These are phyloP conservation scores for Kregervanrija pseudodelftensis DNA, from an alignment of 805 yeast species.

Conservation along the genomic window DNA sequence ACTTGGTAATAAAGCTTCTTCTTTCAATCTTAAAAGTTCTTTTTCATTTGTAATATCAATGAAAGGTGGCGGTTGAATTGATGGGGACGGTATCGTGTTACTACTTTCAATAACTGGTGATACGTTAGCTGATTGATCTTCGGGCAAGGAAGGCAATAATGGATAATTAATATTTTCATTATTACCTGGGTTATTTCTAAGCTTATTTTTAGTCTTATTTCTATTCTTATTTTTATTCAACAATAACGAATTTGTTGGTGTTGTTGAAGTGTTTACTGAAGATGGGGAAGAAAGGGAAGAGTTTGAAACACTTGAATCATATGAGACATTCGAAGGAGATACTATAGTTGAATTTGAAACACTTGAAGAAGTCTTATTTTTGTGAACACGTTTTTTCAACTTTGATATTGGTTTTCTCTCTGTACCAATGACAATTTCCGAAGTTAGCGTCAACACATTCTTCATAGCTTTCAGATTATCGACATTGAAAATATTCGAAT, in stretches of 20 bases:
- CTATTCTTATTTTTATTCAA: no score
- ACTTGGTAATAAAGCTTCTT: slow-evolving; percentile 58
- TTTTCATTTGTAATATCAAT: slow-evolving; percentile 35
- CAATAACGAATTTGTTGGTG: not conserved
- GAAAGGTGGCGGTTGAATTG: slow-evolving; percentile 4
- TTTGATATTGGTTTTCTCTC: slow-evolving; percentile 39
- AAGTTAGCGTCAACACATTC: slow-evolving; percentile 73
- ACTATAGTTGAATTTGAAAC: slow-evolving; percentile 2
- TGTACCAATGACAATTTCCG: slow-evolving; percentile 78
- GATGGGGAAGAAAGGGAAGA: not conserved
- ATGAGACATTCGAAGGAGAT: slow-evolving; percentile 1
- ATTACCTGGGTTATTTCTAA: no score
- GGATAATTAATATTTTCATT: no score
- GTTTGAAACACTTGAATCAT: slow-evolving; percentile 3
- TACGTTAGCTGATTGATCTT: no score
- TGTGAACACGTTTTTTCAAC: slow-evolving; percentile 11
- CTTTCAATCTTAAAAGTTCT: slow-evolving; percentile 45
- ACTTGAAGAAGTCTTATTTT: slow-evolving; percentile 7
- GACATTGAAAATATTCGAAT: slow-evolving; percentile 55
- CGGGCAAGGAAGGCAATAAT: no score
- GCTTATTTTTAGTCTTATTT: no score
- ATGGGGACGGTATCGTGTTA: slow-evolving; percentile 6
- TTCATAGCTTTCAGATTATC: slow-evolving; percentile 69
- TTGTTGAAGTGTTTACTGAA: slow-evolving; percentile 3
- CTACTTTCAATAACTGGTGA: no score